phyloP scores from a whole-genome alignment of 2,329 filamentous ascomycete genomes.

The Neonectria ditissima region DNA sequence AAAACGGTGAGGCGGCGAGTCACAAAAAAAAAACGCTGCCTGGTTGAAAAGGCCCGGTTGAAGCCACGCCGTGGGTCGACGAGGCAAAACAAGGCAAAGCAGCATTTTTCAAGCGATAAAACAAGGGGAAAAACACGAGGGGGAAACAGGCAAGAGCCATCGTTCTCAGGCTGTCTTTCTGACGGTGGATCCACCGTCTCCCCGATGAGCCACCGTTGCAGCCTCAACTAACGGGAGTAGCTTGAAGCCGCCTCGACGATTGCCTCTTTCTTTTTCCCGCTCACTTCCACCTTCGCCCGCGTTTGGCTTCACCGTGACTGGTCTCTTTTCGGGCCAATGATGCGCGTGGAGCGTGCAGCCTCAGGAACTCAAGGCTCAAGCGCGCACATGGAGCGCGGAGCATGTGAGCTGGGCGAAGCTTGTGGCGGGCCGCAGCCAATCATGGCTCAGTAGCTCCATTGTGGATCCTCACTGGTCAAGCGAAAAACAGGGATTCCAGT shows the following conservation, averaged over 20 bases:
- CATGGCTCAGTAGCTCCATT: background rate
- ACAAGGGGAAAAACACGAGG: too few relatives aligned
- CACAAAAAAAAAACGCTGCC: background rate
- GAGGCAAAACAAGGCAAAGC: background rate
- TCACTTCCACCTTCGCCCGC: background rate
- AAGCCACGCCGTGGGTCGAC: background rate
- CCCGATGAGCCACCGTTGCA: background rate
- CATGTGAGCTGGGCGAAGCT: constrained; percentile 3
- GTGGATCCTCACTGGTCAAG: background rate
- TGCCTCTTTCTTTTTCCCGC: too few relatives aligned
- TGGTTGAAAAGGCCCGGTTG: background rate
- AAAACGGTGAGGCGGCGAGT: background rate
- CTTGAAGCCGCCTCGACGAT: background rate
- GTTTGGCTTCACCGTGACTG: background rate
- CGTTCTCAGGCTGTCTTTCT: background rate
- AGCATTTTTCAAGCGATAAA: background rate
- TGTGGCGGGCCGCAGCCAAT: background rate
- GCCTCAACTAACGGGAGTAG: background rate
- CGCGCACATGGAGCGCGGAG: constrained; percentile 1
- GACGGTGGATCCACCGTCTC: background rate
- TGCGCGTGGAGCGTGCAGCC: background rate
- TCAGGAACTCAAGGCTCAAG: background rate
- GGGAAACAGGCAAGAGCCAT: too few relatives aligned
- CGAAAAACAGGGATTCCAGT: constrained; percentile 3
- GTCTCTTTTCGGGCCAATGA: background rate